phyloP scores from a whole-genome alignment of 345 rosid species.

The Brassica incana region DNA sequence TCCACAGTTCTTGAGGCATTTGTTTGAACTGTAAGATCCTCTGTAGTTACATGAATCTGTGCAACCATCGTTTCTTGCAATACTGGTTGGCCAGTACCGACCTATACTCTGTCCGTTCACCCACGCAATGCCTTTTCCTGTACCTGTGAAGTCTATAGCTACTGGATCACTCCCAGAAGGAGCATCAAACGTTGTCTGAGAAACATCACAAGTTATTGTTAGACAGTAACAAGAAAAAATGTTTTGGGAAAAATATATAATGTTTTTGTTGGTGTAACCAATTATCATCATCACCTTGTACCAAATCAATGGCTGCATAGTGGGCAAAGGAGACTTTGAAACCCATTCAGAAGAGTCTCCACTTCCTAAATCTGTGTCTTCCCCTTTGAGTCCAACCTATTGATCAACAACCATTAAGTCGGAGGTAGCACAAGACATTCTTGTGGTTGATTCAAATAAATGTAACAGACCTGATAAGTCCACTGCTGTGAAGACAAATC shows the following conservation, averaged over 20 bases:
- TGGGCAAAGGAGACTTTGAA: slow-evolving; percentile 68
- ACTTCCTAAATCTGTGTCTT: slow-evolving; percentile 59
- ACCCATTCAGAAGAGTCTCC: slow-evolving; percentile 75
- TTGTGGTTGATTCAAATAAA: background rate
- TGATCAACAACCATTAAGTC: slow-evolving; percentile 8
- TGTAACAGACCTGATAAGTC: slow-evolving; percentile 74
- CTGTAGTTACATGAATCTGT: slow-evolving; percentile 67
- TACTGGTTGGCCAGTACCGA: slow-evolving; percentile 80
- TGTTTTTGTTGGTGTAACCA: background rate
- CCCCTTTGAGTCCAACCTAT: slow-evolving; percentile 91
- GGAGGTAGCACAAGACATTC: slow-evolving; percentile 17
- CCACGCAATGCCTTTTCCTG: slow-evolving; percentile 98
- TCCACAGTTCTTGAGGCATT: slow-evolving; percentile 85
- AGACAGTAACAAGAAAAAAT: background rate
- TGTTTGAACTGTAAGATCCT: slow-evolving; percentile 63
- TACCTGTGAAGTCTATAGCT: slow-evolving; percentile 82
- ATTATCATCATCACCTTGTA: slow-evolving; percentile 66
- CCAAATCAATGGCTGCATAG: slow-evolving; percentile 79
- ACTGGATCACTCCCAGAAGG: slow-evolving; percentile 71
- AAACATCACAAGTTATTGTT: slow-evolving; percentile 10
- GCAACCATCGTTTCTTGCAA: slow-evolving; percentile 59
- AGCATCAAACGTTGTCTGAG: slow-evolving; percentile 66
- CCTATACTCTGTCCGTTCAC: slow-evolving; percentile 97
- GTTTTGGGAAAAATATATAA: background rate
- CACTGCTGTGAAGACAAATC: slow-evolving; percentile 75